Conservation (phyloP, 2,329 filamentous ascomycete genomes). For the Zelopaecilomyces penicillatus region DNA sequence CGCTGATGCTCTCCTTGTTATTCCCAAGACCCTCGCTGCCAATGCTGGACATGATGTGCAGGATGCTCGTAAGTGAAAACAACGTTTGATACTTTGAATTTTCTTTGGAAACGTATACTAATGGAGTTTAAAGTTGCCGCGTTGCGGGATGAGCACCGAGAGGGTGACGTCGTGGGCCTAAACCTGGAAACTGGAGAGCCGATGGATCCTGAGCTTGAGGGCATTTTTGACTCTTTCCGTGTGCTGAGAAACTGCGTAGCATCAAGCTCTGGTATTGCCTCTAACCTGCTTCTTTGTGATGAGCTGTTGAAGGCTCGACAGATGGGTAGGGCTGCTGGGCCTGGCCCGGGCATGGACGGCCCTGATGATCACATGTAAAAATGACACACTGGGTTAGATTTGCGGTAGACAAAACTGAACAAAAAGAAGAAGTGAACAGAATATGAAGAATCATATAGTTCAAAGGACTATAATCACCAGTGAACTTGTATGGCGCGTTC, state of each 20-base stretch:
- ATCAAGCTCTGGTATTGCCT: slow-evolving; percentile 89
- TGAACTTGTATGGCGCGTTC: too few species aligned
- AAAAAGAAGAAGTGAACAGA: too few species aligned
- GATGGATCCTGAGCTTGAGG: slow-evolving; percentile 89
- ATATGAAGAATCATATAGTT: too few species aligned
- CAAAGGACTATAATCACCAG: too few species aligned
- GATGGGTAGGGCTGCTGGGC: slow-evolving; percentile 65
- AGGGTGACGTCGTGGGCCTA: slow-evolving; percentile 80
- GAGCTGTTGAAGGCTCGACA: slow-evolving; percentile 96
- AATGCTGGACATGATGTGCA: slow-evolving; percentile 97
- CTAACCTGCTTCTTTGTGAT: slow-evolving; percentile 89
- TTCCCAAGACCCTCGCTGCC: slow-evolving; percentile 93
- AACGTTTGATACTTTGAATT: neutral
- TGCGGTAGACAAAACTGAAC: slow-evolving; percentile 28
- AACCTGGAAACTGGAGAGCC: slow-evolving; percentile 80
- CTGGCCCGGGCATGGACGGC: slow-evolving; percentile 57
- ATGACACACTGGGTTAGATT: slow-evolving; percentile 24
- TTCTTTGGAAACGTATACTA: slow-evolving; percentile 6
- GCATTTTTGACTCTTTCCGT: slow-evolving; percentile 93
- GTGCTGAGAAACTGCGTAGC: slow-evolving; percentile 90
- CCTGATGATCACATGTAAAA: slow-evolving; percentile 44
- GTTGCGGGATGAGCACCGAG: slow-evolving; percentile 75
- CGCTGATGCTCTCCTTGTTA: slow-evolving; percentile 86
- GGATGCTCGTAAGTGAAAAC: slow-evolving; percentile 65
- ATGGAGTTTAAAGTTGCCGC: slow-evolving; percentile 55